These are phyloP conservation scores for Pyricularia grisea DNA, from an alignment of 2,329 filamentous ascomycete genomes.

Conservation along the genomic window DNA sequence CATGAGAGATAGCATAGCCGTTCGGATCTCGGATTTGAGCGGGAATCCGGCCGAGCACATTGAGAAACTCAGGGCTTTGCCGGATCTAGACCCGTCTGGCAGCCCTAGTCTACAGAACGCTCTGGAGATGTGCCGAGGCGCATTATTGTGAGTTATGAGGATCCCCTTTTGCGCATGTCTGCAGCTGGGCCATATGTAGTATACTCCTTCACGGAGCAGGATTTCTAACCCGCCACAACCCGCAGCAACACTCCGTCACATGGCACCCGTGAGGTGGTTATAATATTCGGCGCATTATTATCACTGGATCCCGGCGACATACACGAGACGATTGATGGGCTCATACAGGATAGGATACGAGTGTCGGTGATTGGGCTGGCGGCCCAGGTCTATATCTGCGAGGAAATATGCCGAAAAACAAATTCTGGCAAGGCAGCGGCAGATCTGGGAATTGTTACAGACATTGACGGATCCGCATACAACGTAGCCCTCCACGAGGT, in stretches of 20 bases:
- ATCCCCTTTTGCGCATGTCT: background rate
- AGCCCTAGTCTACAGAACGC: conserved; percentile 86
- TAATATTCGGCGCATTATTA: conserved; percentile 84
- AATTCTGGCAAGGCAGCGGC: conserved; percentile 58
- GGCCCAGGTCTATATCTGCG: conserved; percentile 86
- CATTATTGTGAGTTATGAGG: conserved; percentile 62
- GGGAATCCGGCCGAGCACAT: conserved; percentile 89
- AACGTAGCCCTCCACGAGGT: conserved; percentile 78
- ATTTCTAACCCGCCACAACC: background rate
- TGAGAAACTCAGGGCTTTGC: conserved; percentile 59
- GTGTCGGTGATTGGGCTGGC: conserved; percentile 85
- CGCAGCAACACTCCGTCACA: conserved; percentile 78
- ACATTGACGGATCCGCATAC: conserved; percentile 48
- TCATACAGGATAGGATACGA: conserved; percentile 74
- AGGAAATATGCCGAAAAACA: conserved; percentile 78
- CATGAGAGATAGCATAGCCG: conserved; percentile 85
- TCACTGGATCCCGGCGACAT: conserved; percentile 93
- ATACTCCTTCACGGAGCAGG: background rate
- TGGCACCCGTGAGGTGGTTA: conserved; percentile 84
- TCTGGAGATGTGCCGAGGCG: conserved; percentile 86
- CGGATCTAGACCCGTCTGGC: conserved; percentile 59
- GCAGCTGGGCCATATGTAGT: background rate
- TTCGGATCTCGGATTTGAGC: conserved; percentile 78
- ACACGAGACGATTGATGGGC: conserved; percentile 72
- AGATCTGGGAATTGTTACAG: conserved; percentile 4